Evolutionary conservation across 495 filamentous ascomycete species (phyloP).

Genomic region (Podospora bellae-mahoneyi): DNA sequence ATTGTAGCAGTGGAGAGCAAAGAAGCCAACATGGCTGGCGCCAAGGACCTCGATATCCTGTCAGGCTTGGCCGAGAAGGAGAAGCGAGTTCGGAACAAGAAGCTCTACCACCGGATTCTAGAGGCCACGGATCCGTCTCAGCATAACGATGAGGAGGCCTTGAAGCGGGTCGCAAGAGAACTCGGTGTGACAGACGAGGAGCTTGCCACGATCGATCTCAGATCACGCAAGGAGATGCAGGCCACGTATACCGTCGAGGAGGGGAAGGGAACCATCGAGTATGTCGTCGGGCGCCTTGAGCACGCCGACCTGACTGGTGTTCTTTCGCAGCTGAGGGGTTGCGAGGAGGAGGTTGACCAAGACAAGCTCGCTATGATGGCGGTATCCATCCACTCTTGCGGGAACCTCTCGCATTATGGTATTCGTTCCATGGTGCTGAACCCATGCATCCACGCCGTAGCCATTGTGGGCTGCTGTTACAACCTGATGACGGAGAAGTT

Average conservation of each 20-base stretch:
- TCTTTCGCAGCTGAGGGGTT: slow-evolving; percentile 40
- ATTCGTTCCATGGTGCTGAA: slow-evolving; percentile 81
- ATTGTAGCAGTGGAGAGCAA: slow-evolving; percentile 90
- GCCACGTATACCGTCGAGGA: slow-evolving; percentile 46
- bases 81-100: slow-evolving; percentile 70
- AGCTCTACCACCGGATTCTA: slow-evolving; percentile 55
- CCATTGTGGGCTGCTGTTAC: slow-evolving; percentile 97
- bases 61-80: slow-evolving; percentile 68
- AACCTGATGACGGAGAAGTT: slow-evolving; percentile 90
- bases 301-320: slow-evolving; percentile 59
- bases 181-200: slow-evolving; percentile 35
- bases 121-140: slow-evolving; percentile 39
- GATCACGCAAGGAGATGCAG: slow-evolving; percentile 44
- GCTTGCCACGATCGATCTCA: slow-evolving; percentile 42
- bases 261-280: slow-evolving; percentile 66
- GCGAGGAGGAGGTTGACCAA: slow-evolving; percentile 29
- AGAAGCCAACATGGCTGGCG: slow-evolving; percentile 77
- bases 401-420: slow-evolving; percentile 93
- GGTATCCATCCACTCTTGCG: slow-evolving; percentile 93
- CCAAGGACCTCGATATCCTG: slow-evolving; percentile 73
- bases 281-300: slow-evolving; percentile 57
- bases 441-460: slow-evolving; percentile 77
- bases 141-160: slow-evolving; percentile 38
- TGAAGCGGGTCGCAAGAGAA: slow-evolving; percentile 38
- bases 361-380: slow-evolving; percentile 65